Evolutionary conservation across 2,329 filamentous ascomycete species (phyloP).

Genomic region (Aspergillus hiratsukae): DNA sequence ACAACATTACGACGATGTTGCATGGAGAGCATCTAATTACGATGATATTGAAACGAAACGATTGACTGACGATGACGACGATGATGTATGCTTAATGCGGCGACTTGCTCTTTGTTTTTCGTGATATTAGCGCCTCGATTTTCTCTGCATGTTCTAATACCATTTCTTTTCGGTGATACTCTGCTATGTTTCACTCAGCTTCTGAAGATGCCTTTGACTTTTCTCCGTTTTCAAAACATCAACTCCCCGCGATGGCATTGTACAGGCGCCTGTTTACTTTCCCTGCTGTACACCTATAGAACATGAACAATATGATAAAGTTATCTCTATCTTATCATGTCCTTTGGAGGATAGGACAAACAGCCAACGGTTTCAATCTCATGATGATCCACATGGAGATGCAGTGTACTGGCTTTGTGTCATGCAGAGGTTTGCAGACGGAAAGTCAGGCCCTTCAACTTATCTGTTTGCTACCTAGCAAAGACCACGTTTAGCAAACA

Average conservation of each 20-base stretch:
- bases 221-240: neutral
- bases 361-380: neutral
- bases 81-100: neutral
- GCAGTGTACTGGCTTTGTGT: neutral
- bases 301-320: neutral
- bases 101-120: neutral
- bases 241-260: neutral
- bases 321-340: neutral
- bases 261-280: neutral
- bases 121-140: neutral
- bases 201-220: neutral
- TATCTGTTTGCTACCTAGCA: neutral
- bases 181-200: neutral
- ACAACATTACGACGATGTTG: neutral
- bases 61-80: neutral
- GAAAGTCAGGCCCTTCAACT: neutral
- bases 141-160: neutral
- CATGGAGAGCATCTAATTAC: neutral
- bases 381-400: neutral
- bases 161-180: neutral
- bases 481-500: too few species aligned
- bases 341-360: neutral
- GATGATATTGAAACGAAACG: neutral
- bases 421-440: neutral
- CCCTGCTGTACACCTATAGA: neutral